Evolutionary conservation across 2,329 filamentous ascomycete genomes (phyloP).

Genomic region (Aspergillus ibericus): DNA sequence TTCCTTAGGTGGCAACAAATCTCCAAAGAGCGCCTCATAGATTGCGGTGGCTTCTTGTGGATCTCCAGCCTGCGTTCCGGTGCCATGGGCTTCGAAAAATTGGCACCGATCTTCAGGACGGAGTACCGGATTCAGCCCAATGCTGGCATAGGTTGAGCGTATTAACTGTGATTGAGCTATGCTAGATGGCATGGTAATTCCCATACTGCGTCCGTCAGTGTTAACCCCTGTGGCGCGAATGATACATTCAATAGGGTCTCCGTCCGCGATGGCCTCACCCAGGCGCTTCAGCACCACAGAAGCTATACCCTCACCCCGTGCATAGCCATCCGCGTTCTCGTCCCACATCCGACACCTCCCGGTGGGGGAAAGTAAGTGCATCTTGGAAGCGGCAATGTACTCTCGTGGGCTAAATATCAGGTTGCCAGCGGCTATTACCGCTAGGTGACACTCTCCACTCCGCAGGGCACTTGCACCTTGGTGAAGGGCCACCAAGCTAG

Average conservation of each 20-base stretch:
- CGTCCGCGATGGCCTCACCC: slow-evolving; percentile 48
- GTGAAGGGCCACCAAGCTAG: slow-evolving; percentile 40
- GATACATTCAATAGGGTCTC: slow-evolving; percentile 46
- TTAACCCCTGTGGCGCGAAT: slow-evolving; percentile 38
- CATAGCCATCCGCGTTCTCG: slow-evolving; percentile 50
- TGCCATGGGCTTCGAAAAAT: slow-evolving; percentile 50
- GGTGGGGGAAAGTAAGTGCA: slow-evolving; percentile 52
- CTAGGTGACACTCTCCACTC: slow-evolving; percentile 27
- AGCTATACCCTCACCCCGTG: slow-evolving; percentile 55
- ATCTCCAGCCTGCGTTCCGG: slow-evolving; percentile 40
- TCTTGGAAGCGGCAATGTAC: slow-evolving; percentile 33
- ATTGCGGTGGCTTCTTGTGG: slow-evolving; percentile 32
- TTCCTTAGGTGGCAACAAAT: slow-evolving; percentile 3
- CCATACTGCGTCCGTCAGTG: slow-evolving; percentile 37
- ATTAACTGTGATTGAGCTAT: slow-evolving; percentile 45
- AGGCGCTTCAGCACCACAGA: slow-evolving; percentile 54
- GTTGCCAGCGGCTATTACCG: slow-evolving; percentile 27
- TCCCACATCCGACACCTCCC: slow-evolving; percentile 55
- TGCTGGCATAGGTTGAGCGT: slow-evolving; percentile 36
- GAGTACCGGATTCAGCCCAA: slow-evolving; percentile 37
- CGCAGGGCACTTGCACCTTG: slow-evolving; percentile 34
- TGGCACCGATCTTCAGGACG: slow-evolving; percentile 32
- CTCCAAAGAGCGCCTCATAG: slow-evolving; percentile 20
- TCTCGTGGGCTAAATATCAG: slow-evolving; percentile 31
- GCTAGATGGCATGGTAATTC: slow-evolving; percentile 38